Evolutionary conservation across 2,329 filamentous ascomycete species (phyloP).

Genomic region (Diaporthe sp.): DNA sequence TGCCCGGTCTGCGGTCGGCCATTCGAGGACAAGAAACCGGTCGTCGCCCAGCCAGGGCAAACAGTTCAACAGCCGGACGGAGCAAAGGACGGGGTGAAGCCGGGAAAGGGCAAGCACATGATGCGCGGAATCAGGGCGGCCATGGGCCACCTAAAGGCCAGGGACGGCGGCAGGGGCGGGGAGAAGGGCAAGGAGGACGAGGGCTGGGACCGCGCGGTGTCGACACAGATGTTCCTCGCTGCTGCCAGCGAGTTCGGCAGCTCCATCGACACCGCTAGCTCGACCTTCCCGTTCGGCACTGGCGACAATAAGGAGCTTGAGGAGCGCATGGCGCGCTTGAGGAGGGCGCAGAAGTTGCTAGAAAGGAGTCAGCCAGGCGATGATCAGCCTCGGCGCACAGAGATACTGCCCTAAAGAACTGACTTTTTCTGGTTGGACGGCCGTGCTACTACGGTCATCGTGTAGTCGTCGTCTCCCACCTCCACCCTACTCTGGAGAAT

Average conservation of each 20-base stretch:
- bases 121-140: slow-evolving; percentile 23
- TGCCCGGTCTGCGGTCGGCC: slow-evolving; percentile 34
- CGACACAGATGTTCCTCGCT: slow-evolving; percentile 41
- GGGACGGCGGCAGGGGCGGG: background rate
- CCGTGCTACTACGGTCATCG: background rate
- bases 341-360: slow-evolving; percentile 45
- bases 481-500: background rate
- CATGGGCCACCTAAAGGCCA: slow-evolving; percentile 7
- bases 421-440: background rate
- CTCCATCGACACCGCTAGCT: background rate
- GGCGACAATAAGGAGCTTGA: slow-evolving; percentile 41
- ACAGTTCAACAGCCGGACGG: background rate
- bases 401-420: background rate
- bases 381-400: background rate
- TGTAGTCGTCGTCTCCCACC: background rate
- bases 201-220: slow-evolving; percentile 10
- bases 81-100: background rate
- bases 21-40: slow-evolving; percentile 1
- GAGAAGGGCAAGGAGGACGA: background rate
- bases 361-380: slow-evolving; percentile 32
- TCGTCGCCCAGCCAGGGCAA: background rate
- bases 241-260: slow-evolving; percentile 40
- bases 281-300: background rate
- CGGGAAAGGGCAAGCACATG: background rate
- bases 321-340: slow-evolving; percentile 44